Percentiles rank a stretch among this genome's conserved stretches.
phyloP scores from a whole-genome alignment of 176 grass and related monocot species.

The Triticum timopheevii region DNA sequence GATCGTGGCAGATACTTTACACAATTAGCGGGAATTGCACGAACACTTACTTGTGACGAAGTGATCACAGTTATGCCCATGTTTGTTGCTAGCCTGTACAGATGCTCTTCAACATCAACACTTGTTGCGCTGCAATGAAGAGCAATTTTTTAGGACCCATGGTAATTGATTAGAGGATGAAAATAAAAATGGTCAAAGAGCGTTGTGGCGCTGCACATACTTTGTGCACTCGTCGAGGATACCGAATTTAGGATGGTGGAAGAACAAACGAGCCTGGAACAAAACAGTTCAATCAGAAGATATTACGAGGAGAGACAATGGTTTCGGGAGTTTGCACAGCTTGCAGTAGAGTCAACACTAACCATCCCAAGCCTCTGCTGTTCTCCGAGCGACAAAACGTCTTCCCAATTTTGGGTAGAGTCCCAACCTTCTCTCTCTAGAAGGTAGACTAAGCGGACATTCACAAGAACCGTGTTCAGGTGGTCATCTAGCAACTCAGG shows the following conservation, averaged over 20 bases:
- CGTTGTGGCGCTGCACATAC: conserved; percentile 29
- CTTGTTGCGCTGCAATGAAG: conserved; percentile 75
- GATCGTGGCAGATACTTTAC: not conserved
- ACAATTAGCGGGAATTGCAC: not conserved
- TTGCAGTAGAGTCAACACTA: conserved; percentile 24
- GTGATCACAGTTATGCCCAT: conserved; percentile 98
- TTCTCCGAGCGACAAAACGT: conserved; percentile 88
- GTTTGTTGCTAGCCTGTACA: conserved; percentile 80
- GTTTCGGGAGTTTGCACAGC: not conserved
- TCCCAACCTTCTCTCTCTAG: conserved; percentile 97
- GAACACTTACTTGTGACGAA: conserved; percentile 70
- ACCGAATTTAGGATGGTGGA: conserved; percentile 87
- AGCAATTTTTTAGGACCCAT: conserved; percentile 5
- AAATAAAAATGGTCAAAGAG: conserved; percentile 15
- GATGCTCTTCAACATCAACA: conserved; percentile 97
- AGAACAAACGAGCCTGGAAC: conserved; percentile 94
- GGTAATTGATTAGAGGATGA: conserved; percentile 1
- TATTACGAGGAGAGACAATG: not conserved
- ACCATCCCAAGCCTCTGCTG: conserved; percentile 99
- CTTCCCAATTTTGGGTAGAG: conserved; percentile 91
- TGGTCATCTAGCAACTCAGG: conserved; percentile 67
- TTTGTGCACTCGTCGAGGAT: conserved; percentile 96
- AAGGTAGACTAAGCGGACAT: conserved; percentile 88
- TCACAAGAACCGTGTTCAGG: conserved; percentile 78
- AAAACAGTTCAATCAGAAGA: conserved; percentile 13